Evolutionary conservation across 1,139 yeast genomes (phyloP).

Genomic region (Yamadazyma membranifaciens): DNA sequence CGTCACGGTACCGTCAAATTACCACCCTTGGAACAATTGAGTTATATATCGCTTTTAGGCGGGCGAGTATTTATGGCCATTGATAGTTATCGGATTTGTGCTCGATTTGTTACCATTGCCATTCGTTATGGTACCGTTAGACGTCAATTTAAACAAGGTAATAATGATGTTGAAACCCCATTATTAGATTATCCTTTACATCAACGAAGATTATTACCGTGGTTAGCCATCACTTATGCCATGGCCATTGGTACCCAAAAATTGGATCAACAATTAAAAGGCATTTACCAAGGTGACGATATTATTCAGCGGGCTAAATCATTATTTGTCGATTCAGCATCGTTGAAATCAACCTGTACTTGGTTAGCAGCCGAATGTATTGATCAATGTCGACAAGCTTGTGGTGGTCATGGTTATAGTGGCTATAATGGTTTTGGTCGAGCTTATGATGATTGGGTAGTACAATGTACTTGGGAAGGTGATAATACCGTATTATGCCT

Average conservation of each 20-base stretch:
- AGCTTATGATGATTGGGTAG: slow-evolving; percentile 49
- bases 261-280: slow-evolving; percentile 30
- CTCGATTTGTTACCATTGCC: slow-evolving; percentile 44
- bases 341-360: slow-evolving; percentile 45
- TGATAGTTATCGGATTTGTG: slow-evolving; percentile 43
- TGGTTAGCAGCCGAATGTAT: slow-evolving; percentile 48
- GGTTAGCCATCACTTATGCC: slow-evolving; percentile 44
- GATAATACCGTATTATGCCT: slow-evolving; percentile 47
- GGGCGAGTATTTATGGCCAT: slow-evolving; percentile 47
- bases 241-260: slow-evolving; percentile 41
- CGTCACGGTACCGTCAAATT: slow-evolving; percentile 39
- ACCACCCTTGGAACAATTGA: slow-evolving; percentile 48
- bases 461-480: slow-evolving; percentile 54
- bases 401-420: slow-evolving; percentile 53
- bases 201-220: slow-evolving; percentile 46
- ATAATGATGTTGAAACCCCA: slow-evolving; percentile 32
- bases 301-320: slow-evolving; percentile 39
- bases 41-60: slow-evolving; percentile 45
- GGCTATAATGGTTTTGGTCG: slow-evolving; percentile 46
- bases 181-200: slow-evolving; percentile 48
- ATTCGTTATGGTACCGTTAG: slow-evolving; percentile 46
- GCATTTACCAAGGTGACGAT: slow-evolving; percentile 34
- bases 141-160: slow-evolving; percentile 38
- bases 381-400: slow-evolving; percentile 47
- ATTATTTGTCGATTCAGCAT: slow-evolving; percentile 44